Percentiles rank a stretch among this genome's conserved stretches.
Evolutionary conservation across 108 stramenopile species (phyloP).

Genomic region (Cyclotella kingstonii): DNA sequence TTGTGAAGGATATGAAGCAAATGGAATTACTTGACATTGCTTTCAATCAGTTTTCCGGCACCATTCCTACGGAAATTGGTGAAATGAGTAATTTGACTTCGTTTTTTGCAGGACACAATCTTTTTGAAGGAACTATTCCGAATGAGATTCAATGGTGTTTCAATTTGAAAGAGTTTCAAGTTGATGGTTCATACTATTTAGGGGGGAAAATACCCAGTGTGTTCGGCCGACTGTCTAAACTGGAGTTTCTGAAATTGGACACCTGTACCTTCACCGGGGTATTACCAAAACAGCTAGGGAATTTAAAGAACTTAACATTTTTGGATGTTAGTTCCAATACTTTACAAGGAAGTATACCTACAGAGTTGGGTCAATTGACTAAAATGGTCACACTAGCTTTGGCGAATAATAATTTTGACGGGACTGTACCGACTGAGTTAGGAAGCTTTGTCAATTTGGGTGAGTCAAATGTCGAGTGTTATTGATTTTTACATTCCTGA

Average conservation of each 20-base stretch:
- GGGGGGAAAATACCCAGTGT: constrained; percentile 57
- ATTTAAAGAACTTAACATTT: constrained; percentile 35
- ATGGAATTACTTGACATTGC: constrained; percentile 42
- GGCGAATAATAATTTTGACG: constrained; percentile 48
- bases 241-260: constrained; percentile 55
- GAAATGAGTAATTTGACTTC: constrained; percentile 30
- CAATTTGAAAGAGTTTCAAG: constrained; percentile 41
- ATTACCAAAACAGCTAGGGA: constrained; percentile 51
- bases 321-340: constrained; percentile 51
- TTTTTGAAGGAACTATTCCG: constrained; percentile 47
- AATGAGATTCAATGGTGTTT: constrained; percentile 45
- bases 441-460: constrained; percentile 34
- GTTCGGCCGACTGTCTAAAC: constrained; percentile 48
- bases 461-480: constrained; percentile 4
- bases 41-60: constrained; percentile 44
- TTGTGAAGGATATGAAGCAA: constrained; percentile 26
- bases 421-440: constrained; percentile 57
- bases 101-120: constrained; percentile 34
- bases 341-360: constrained; percentile 41
- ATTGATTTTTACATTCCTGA: not conserved
- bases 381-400: constrained; percentile 42
- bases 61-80: constrained; percentile 45
- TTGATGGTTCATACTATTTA: constrained; percentile 21
- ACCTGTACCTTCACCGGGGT: constrained; percentile 28
- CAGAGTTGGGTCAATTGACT: constrained; percentile 40